phyloP scores from a whole-genome alignment of 2,329 filamentous ascomycete species.

The Phaeosphaeriaceae sp. region DNA sequence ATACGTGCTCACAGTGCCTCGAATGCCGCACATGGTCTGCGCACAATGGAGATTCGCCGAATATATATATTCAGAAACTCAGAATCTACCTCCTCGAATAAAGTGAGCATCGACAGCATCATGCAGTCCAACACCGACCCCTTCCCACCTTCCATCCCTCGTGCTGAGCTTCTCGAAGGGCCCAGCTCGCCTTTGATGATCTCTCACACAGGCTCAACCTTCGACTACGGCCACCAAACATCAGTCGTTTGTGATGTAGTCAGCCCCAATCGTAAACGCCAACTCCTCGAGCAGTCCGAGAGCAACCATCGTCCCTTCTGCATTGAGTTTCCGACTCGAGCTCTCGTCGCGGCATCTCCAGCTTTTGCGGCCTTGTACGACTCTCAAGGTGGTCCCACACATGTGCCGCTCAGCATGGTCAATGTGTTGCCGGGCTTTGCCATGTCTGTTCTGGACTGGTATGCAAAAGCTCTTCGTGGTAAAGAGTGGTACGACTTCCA shows the following conservation, averaged over 20 bases:
- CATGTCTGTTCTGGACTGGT: constrained; percentile 17
- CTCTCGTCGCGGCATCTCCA: constrained; percentile 9
- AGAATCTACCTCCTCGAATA: too few species aligned
- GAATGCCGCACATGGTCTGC: too few species aligned
- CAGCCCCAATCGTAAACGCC: constrained; percentile 6
- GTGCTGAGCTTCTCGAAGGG: constrained; percentile 2
- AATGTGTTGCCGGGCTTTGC: constrained; percentile 10
- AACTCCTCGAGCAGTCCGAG: constrained; percentile 11
- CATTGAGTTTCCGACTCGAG: constrained; percentile 11
- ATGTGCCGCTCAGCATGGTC: constrained; percentile 2
- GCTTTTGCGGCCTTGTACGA: background rate
- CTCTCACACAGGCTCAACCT: constrained; percentile 3
- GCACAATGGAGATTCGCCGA: too few species aligned
- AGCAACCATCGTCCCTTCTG: background rate
- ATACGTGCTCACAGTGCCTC: too few species aligned
- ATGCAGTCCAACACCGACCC: background rate
- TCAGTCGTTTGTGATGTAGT: constrained; percentile 8
- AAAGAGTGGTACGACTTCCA: constrained; percentile 8
- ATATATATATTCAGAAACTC: too few species aligned
- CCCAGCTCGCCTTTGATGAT: constrained; percentile 5
- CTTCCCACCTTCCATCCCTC: background rate
- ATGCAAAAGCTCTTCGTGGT: constrained; percentile 1
- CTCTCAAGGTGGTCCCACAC: background rate
- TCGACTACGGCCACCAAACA: constrained; percentile 7
- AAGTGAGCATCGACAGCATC: background rate